phyloP scores from a whole-genome alignment of 805 yeast genomes.

The Suhomyces kilbournensis region DNA sequence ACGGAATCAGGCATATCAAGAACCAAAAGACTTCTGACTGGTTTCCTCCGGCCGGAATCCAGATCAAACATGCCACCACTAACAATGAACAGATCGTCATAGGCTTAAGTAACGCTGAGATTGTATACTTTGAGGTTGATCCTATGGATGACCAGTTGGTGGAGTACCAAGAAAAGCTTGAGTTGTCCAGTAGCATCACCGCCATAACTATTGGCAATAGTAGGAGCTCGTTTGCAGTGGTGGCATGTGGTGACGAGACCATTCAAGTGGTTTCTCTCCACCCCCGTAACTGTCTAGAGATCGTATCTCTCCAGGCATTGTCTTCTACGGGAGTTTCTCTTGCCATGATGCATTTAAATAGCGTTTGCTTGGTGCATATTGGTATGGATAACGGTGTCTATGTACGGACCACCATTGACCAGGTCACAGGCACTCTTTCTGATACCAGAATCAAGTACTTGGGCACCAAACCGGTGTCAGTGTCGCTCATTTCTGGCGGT shows the following conservation, averaged over 20 bases:
- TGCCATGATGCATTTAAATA: slow-evolving; percentile 17
- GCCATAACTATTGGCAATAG: slow-evolving; percentile 39
- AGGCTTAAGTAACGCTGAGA: slow-evolving; percentile 67
- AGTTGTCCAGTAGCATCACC: slow-evolving; percentile 49
- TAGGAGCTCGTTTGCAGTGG: slow-evolving; percentile 55
- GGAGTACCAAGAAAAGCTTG: slow-evolving; percentile 65
- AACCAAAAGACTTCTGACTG: slow-evolving; percentile 55
- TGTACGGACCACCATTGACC: slow-evolving; percentile 58
- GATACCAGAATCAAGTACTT: slow-evolving; percentile 68
- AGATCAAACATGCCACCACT: slow-evolving; percentile 56
- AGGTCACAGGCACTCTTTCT: slow-evolving; percentile 52
- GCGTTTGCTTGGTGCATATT: slow-evolving; percentile 52
- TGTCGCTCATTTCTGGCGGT: slow-evolving; percentile 34
- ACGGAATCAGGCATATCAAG: slow-evolving; percentile 60
- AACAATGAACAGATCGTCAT: slow-evolving; percentile 68
- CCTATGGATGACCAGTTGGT: slow-evolving; percentile 55
- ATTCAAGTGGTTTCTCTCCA: slow-evolving; percentile 65
- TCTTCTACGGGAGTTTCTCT: slow-evolving; percentile 42
- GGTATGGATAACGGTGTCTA: slow-evolving; percentile 86
- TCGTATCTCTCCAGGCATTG: slow-evolving; percentile 62
- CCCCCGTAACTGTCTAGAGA: slow-evolving; percentile 56
- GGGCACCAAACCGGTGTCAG: slow-evolving; percentile 62
- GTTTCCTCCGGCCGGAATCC: slow-evolving; percentile 78
- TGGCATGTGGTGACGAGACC: slow-evolving; percentile 70
- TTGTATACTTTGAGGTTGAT: slow-evolving; percentile 81